Evolutionary conservation across 208 protist genomes (phyloP).

Genomic region (Herpetomonas tarakana): DNA sequence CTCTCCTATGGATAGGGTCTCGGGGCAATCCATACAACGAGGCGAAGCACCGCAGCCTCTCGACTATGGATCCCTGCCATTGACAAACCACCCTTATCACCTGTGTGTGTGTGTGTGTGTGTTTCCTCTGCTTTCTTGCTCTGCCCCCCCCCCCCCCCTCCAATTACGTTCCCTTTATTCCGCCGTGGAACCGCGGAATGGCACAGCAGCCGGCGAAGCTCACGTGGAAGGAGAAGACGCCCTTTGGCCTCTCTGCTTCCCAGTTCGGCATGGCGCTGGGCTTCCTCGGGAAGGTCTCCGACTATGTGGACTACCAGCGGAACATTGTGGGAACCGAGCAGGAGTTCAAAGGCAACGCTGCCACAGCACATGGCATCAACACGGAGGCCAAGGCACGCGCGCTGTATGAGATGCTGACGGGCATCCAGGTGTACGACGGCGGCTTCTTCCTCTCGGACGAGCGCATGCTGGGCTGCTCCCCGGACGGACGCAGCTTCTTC

Average conservation of each 20-base stretch:
- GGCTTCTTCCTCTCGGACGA: conserved; percentile 76
- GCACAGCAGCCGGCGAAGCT: conserved; percentile 68
- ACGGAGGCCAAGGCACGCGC: conserved; percentile 80
- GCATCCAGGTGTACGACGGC: conserved; percentile 58
- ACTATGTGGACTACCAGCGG: conserved; percentile 81
- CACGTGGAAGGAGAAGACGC: conserved; percentile 44
- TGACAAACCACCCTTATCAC: no score
- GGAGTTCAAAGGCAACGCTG: conserved; percentile 81
- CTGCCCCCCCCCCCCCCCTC: no score
- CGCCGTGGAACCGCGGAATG: no score
- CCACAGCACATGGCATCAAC: conserved; percentile 71
- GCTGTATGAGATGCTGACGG: conserved; percentile 84
- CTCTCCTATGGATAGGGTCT: no score
- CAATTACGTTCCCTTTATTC: no score
- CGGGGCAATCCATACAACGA: no score
- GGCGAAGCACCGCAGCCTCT: no score
- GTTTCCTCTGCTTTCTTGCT: no score
- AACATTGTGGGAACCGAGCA: conserved; percentile 70
- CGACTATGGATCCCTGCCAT: no score
- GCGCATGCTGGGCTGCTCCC: conserved; percentile 73
- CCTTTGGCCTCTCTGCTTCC: conserved; percentile 75
- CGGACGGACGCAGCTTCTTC: conserved; percentile 70
- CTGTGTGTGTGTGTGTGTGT: no score
- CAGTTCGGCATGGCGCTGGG: conserved; percentile 87
- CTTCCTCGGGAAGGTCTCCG: conserved; percentile 67